Evolutionary conservation across 345 rosid species (phyloP).

Genomic region (Ricinus communis): DNA sequence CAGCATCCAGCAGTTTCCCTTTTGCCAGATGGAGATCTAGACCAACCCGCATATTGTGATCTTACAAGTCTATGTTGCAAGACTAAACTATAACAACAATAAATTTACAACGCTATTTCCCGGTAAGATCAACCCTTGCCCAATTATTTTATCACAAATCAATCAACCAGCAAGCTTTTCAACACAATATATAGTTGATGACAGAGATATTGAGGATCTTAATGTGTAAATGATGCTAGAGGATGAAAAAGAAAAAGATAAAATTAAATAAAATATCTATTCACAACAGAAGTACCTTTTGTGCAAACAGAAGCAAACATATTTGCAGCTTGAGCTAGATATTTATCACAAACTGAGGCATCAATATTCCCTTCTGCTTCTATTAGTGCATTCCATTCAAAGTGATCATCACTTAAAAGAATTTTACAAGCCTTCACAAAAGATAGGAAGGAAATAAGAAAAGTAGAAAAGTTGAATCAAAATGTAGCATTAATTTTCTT

Average conservation of each 20-base stretch:
- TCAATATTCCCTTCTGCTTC: constrained; percentile 57
- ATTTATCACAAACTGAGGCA: constrained; percentile 46
- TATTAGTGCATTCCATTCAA: constrained; percentile 46
- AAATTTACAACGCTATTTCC: background rate
- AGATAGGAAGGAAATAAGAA: background rate
- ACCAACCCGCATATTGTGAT: too few relatives aligned
- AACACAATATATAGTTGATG: background rate
- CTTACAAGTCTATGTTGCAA: too few relatives aligned
- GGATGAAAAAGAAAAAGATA: too few relatives aligned
- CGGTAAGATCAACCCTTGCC: background rate
- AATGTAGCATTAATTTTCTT: constrained; percentile 6
- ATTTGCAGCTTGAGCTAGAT: constrained; percentile 59
- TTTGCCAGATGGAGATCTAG: too few relatives aligned
- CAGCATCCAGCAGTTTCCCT: too few relatives aligned
- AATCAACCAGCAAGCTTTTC: background rate
- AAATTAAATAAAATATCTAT: background rate
- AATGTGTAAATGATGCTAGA: background rate
- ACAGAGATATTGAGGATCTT: background rate
- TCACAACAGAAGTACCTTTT: constrained; percentile 44
- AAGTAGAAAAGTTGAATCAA: constrained; percentile 6
- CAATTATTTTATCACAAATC: background rate
- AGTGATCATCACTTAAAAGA: constrained; percentile 55
- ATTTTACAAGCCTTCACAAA: constrained; percentile 63
- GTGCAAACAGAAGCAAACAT: constrained; percentile 43
- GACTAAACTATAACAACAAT: background rate